Percentiles rank a stretch among this genome's conserved stretches.
phyloP scores from a whole-genome alignment of 345 rosid species.

The Gossypium anomalum region DNA sequence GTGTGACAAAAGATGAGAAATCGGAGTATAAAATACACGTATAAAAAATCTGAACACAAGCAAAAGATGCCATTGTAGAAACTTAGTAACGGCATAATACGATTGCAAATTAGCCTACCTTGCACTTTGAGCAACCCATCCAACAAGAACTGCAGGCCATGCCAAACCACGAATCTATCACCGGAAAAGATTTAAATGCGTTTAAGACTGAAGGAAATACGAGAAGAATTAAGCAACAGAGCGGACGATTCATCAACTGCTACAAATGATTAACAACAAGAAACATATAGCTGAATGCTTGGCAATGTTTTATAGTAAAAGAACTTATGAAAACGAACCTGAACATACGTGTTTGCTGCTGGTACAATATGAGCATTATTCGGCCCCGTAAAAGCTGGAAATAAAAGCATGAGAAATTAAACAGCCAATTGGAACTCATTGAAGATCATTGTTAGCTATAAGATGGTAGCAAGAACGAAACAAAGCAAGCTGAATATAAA shows the following conservation, averaged over 20 bases:
- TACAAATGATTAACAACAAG: neutral
- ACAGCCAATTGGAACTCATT: neutral
- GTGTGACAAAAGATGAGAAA: slow-evolving; percentile 1
- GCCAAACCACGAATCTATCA: slow-evolving; percentile 85
- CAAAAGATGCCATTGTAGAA: neutral
- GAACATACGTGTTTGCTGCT: slow-evolving; percentile 79
- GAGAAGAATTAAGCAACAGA: slow-evolving; percentile 6
- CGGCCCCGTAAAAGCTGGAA: slow-evolving; percentile 72
- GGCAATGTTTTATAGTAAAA: neutral
- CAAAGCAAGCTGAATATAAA: neutral
- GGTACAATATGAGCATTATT: slow-evolving; percentile 69
- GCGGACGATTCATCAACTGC: neutral
- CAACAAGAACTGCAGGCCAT: slow-evolving; percentile 86
- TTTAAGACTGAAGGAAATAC: slow-evolving; percentile 14
- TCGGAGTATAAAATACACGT: neutral
- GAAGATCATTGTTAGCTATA: neutral
- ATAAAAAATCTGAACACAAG: neutral
- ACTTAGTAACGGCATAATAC: neutral
- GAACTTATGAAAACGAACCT: slow-evolving; percentile 40
- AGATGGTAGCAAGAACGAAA: too few species aligned
- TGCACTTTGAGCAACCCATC: slow-evolving; percentile 97
- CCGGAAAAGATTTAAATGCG: neutral
- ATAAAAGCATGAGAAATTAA: slow-evolving; percentile 1
- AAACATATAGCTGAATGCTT: neutral
- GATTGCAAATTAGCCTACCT: slow-evolving; percentile 42